phyloP scores from a whole-genome alignment of 2,329 filamentous ascomycete species.

The Xylariaceae sp. region DNA sequence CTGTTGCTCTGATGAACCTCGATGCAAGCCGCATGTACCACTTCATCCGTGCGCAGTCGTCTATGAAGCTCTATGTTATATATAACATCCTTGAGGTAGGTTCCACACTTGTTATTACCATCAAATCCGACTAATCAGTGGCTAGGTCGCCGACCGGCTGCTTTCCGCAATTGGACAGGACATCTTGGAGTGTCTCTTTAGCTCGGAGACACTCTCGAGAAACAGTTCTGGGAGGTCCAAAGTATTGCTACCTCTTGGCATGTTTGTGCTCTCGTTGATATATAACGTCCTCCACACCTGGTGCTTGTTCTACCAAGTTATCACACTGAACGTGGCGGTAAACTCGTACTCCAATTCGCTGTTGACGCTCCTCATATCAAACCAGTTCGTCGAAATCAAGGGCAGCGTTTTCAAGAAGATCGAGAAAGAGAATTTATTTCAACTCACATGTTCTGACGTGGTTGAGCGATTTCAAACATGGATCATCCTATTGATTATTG shows the following conservation, averaged over 20 bases:
- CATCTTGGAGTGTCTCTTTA: conserved; percentile 94
- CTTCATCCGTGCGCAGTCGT: conserved; percentile 92
- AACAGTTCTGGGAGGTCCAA: conserved; percentile 90
- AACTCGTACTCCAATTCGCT: conserved; percentile 98
- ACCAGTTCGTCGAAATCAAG: conserved; percentile 99
- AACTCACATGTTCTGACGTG: conserved; percentile 93
- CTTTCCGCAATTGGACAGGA: conserved; percentile 94
- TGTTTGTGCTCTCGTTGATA: conserved; percentile 84
- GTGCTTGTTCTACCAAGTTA: conserved; percentile 94
- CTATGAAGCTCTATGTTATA: conserved; percentile 98
- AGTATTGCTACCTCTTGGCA: conserved; percentile 83
- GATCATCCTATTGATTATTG: conserved; percentile 97
- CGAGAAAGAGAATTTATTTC: conserved; percentile 96
- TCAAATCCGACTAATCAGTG: background rate
- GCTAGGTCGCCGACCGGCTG: conserved; percentile 79
- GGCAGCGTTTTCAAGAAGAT: conserved; percentile 98
- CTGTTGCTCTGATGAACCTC: conserved; percentile 83
- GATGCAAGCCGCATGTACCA: conserved; percentile 99
- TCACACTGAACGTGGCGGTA: conserved; percentile 95
- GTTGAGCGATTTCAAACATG: conserved; percentile 97
- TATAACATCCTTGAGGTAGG: conserved; percentile 91
- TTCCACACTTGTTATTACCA: background rate
- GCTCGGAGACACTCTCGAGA: conserved; percentile 87
- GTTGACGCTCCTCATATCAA: conserved; percentile 89
- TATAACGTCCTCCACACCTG: conserved; percentile 91